These are phyloP conservation scores for Talaromyces stipitatus DNA, from an alignment of 495 filamentous ascomycete species.

Conservation along the genomic window DNA sequence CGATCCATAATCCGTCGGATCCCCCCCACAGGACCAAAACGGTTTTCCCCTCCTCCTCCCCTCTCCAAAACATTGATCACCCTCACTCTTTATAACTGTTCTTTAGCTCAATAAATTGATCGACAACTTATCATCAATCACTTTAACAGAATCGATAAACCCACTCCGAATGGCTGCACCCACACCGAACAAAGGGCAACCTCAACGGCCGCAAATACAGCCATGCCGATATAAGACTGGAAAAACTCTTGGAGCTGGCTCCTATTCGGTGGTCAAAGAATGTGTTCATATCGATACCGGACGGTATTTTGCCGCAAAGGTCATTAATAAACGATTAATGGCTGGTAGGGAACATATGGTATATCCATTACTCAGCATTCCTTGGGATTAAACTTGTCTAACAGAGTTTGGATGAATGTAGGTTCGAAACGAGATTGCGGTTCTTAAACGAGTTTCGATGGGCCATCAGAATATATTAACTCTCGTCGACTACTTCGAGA, in stretches of 20 bases:
- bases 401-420: conserved; percentile 27
- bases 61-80: neutral
- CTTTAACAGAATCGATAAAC: neutral
- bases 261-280: conserved; percentile 98
- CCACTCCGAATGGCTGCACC: conserved; percentile 28
- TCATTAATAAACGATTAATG: conserved; percentile 99
- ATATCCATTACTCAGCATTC: conserved; percentile 6
- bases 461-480: conserved; percentile 97
- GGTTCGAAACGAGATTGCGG: conserved; percentile 97
- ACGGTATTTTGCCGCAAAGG: conserved; percentile 96
- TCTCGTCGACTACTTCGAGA: conserved; percentile 98
- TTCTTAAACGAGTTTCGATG: conserved; percentile 94
- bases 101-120: too few species aligned
- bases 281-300: conserved; percentile 98
- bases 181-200: conserved; percentile 4
- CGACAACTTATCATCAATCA: too few species aligned
- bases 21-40: too few species aligned
- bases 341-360: conserved; percentile 98
- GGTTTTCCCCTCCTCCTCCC: neutral
- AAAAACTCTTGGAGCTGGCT: conserved; percentile 92
- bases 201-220: conserved; percentile 54
- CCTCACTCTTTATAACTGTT: neutral
- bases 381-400: neutral
- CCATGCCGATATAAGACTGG: conserved; percentile 95
- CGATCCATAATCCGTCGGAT: too few species aligned